A percentile compares a stretch with the other conserved stretches of the same genome.
phyloP scores from a whole-genome alignment of 78 protist species.

The Salpingoeca rosetta region DNA sequence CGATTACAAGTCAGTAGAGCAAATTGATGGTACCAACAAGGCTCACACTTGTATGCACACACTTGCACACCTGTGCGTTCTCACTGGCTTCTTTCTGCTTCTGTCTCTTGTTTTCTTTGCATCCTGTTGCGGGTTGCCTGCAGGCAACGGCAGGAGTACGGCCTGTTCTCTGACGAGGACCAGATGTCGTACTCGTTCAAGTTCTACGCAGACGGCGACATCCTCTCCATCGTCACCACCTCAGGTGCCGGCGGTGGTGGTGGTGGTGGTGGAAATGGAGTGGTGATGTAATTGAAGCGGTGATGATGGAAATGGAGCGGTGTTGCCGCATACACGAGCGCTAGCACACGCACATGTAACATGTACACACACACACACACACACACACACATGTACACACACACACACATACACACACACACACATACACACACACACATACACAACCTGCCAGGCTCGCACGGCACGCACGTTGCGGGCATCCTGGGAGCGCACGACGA shows the following conservation, averaged over 20 bases:
- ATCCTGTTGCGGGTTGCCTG: background rate
- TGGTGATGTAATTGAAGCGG: too few species aligned
- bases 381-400: background rate
- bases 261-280: too few species aligned
- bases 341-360: background rate
- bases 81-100: too few species aligned
- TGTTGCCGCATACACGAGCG: background rate
- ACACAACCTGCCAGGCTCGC: conserved; percentile 19
- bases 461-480: conserved; percentile 75
- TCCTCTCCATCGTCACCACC: conserved; percentile 30
- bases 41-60: too few species aligned
- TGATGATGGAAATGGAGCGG: too few species aligned
- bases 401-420: background rate
- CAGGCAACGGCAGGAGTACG: background rate
- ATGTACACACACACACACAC: background rate
- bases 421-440: background rate
- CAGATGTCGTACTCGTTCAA: conserved; percentile 28
- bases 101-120: too few species aligned
- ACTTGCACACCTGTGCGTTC: too few species aligned
- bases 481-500: conserved; percentile 54
- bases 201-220: conserved; percentile 44
- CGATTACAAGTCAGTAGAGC: background rate
- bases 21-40: too few species aligned
- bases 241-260: background rate
- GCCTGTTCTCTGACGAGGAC: background rate